These are phyloP conservation scores for Cytospora leucostoma DNA, from an alignment of 2,329 filamentous ascomycete genomes.

Conservation along the genomic window DNA sequence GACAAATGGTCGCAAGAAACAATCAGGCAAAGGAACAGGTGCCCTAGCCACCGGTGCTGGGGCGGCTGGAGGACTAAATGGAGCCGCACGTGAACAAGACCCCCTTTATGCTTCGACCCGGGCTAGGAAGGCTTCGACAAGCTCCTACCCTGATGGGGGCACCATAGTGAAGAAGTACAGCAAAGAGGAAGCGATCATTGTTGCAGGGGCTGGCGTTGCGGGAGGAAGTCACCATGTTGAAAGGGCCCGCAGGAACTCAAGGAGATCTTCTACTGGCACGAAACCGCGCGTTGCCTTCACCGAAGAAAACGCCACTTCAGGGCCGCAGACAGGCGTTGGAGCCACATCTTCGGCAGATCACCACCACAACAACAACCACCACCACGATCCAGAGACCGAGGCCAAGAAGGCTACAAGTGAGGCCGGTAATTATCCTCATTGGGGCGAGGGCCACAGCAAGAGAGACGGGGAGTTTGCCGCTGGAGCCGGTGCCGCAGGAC, in stretches of 20 bases:
- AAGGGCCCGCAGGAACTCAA: background rate
- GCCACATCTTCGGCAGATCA: background rate
- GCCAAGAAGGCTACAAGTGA: constrained; percentile 10
- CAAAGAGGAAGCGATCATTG: background rate
- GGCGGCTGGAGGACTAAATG: background rate
- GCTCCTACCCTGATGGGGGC: background rate
- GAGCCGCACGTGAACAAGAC: background rate
- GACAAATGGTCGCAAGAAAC: background rate
- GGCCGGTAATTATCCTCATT: constrained; percentile 11
- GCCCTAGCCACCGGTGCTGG: constrained; percentile 4
- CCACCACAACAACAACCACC: background rate
- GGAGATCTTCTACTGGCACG: background rate
- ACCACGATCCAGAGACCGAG: background rate
- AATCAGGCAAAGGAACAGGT: constrained; percentile 10
- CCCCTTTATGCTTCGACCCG: background rate
- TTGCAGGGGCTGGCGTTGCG: constrained; percentile 1
- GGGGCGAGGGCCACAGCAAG: background rate
- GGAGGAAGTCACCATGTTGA: constrained; percentile 12
- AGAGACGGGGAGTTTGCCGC: background rate
- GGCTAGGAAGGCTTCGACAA: background rate
- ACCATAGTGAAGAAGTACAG: background rate
- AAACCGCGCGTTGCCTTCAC: background rate
- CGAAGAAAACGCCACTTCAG: background rate
- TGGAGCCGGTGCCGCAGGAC: constrained; percentile 4
- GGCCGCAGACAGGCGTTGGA: background rate